Base-by-base conservation (phyloP, 371 early-diverging fungal genomes). In the Mucor piriformis region DNA sequence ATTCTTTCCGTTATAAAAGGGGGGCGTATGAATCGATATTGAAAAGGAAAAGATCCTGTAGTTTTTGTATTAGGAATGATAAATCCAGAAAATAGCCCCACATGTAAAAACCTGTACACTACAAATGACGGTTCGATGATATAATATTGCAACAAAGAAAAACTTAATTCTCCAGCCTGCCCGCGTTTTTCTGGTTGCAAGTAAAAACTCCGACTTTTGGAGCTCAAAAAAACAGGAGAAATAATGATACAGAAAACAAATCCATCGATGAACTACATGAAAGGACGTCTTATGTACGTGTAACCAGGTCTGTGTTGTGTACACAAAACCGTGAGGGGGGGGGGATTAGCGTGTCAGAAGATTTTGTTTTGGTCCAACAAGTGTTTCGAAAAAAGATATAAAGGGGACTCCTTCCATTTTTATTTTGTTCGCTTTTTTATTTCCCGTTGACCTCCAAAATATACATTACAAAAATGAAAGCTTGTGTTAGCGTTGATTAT, bases 401-500 rank as follows among this genome's bases (percentile, higher is more conserved):
- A 25, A 11, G 13, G 15, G 23, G 16, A 3, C n/a, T 21, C 24
- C 25, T 42, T 3, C n/a, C 43, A 6, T 20, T 42, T 20, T 33
- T 6, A 25, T 35, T 18, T 11, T 58, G 7, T 16, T 46, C 12
- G 3, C 4, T 12, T 44, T 23, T 24, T 23, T 44, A 10, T 24
- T 24, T 8, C 7, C 44, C 43, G 6, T 38, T 10, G 23, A 21
- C 21, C 13, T 13, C 11, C 11, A 21, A 20, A 43, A 20, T 11
- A 42, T 11, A 6, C 38, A 38, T 16, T 6, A 33, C 16, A 27
- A 50, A 20, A n/a, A 77, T 74, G 74, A 70, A 67, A 46, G 69
- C 72, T 6, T 38, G 63, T 43, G 61, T 74, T 6, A 70, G 69
- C 29, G 72, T 77, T 5, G 78, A 77, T 42, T 77, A 77, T 61